phyloP scores from a whole-genome alignment of 129 eudicot genomes.

The Oenanthe sinensis region DNA sequence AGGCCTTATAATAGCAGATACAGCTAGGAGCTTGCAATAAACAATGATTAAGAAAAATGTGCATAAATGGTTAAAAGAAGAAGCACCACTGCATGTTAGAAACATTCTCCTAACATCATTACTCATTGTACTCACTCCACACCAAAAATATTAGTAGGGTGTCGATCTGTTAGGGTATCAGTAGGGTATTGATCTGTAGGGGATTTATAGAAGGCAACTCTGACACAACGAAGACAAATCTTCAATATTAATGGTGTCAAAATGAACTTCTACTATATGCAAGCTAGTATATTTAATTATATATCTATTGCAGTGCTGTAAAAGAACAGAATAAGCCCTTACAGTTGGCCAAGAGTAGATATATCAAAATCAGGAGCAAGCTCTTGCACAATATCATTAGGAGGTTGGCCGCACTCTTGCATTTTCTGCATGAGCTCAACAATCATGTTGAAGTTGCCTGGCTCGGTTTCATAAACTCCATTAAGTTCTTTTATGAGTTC shows the following conservation, averaged over 20 bases:
- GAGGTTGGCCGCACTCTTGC: slow-evolving; percentile 99
- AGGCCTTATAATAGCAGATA: background rate
- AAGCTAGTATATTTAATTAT: background rate
- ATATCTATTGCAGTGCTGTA: background rate
- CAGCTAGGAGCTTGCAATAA: background rate
- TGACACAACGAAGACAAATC: background rate
- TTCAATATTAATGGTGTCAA: background rate
- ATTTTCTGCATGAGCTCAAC: slow-evolving; percentile 97
- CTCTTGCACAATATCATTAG: slow-evolving; percentile 83
- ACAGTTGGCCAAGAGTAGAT: slow-evolving; percentile 87
- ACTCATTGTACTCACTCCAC: background rate
- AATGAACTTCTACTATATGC: background rate
- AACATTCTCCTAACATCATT: background rate
- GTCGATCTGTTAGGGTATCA: background rate
- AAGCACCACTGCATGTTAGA: background rate
- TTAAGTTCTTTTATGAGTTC: slow-evolving; percentile 71
- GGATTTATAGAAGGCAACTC: background rate
- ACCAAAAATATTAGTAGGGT: background rate
- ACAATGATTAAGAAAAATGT: background rate
- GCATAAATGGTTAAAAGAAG: background rate
- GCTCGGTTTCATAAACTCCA: slow-evolving; percentile 69
- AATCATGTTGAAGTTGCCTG: slow-evolving; percentile 81
- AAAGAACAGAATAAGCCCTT: slow-evolving; percentile 26
- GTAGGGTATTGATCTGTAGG: background rate
- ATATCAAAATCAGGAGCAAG: slow-evolving; percentile 88